Conservation (phyloP, 108 stramenopile genomes). For the Cyclotella baltica region DNA sequence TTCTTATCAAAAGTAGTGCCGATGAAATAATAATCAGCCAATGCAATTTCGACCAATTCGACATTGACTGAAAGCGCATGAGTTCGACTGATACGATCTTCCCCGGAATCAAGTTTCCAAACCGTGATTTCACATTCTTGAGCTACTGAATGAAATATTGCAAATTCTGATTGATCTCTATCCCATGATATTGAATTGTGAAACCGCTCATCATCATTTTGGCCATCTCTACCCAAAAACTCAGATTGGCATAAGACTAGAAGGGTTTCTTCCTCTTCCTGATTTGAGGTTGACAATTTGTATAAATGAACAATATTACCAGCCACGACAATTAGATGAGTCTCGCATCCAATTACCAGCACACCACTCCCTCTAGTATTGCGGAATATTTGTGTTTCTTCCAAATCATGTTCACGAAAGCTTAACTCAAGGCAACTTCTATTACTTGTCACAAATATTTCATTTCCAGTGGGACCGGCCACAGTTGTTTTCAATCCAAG, state of each 20-base stretch:
- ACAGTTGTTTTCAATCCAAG: neutral
- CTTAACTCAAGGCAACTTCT: neutral
- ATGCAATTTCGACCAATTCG: neutral
- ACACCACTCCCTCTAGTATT: neutral
- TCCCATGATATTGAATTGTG: neutral
- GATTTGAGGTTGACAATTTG: neutral
- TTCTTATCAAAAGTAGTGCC: neutral
- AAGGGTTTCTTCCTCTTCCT: neutral
- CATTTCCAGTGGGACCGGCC: neutral
- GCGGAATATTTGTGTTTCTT: neutral
- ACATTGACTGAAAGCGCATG: neutral
- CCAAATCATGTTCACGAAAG: neutral
- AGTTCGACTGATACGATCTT: neutral
- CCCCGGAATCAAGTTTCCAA: neutral
- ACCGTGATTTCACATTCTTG: neutral
- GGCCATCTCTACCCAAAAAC: neutral
- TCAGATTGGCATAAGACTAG: neutral
- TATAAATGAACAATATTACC: neutral
- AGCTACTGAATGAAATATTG: neutral
- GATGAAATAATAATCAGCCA: conserved; percentile 2
- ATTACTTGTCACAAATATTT: neutral
- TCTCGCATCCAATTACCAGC: neutral
- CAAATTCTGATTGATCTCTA: neutral
- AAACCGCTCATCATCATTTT: neutral
- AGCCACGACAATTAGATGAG: neutral